Evolutionary conservation across 2,329 filamentous ascomycete genomes (phyloP).

Genomic region (Akanthomyces muscarius): DNA sequence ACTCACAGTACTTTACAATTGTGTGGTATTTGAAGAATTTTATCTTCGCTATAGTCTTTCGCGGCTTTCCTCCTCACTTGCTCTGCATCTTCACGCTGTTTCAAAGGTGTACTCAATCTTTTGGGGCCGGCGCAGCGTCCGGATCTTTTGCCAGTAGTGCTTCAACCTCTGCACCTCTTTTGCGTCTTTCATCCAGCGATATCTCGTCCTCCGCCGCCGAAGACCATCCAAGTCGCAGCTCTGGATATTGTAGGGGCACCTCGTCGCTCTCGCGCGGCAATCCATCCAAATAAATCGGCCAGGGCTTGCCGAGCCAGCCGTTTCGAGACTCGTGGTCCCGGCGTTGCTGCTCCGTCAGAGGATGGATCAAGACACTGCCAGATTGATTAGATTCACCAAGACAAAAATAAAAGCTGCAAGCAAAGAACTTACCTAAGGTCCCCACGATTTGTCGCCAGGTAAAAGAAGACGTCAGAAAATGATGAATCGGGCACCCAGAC

Average conservation of each 20-base stretch:
- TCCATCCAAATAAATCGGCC: slow-evolving; percentile 31
- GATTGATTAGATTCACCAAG: background rate
- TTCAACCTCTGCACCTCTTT: slow-evolving; percentile 28
- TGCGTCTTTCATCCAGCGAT: slow-evolving; percentile 29
- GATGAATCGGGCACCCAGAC: slow-evolving; percentile 34
- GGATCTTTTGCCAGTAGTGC: slow-evolving; percentile 27
- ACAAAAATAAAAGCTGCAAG: background rate
- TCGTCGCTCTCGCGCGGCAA: slow-evolving; percentile 26
- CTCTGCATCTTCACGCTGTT: no score
- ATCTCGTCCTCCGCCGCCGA: slow-evolving; percentile 26
- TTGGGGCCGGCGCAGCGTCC: slow-evolving; percentile 30
- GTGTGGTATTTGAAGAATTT: no score
- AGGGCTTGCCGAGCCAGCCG: slow-evolving; percentile 32
- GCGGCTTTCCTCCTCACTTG: no score
- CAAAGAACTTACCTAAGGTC: slow-evolving; percentile 24
- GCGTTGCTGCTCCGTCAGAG: slow-evolving; percentile 29
- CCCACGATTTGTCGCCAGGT: slow-evolving; percentile 30
- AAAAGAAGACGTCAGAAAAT: slow-evolving; percentile 34
- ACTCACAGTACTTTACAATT: no score
- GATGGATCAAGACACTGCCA: slow-evolving; percentile 30
- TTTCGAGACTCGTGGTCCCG: slow-evolving; percentile 31
- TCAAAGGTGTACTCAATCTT: slow-evolving; percentile 14
- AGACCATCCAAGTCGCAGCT: slow-evolving; percentile 30
- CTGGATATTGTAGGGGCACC: slow-evolving; percentile 31
- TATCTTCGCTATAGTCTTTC: no score